A percentile compares a stretch with the other conserved stretches of the same genome.
Conservation (phyloP, 2,329 filamentous ascomycete species). For the Hypoxylon sp. region DNA sequence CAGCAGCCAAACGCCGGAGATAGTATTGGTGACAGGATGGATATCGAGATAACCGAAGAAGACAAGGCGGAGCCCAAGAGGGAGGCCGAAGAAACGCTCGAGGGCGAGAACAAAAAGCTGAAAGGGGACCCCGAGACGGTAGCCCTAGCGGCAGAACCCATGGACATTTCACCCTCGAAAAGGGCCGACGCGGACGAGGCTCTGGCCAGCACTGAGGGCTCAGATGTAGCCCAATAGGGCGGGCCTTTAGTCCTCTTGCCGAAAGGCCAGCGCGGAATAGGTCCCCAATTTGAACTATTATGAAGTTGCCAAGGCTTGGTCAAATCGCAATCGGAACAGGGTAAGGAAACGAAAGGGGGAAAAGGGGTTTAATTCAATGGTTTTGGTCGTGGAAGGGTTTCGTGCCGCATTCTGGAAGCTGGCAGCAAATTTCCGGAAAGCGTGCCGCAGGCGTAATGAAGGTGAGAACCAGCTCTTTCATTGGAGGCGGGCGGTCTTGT, state of each 20-base stretch:
- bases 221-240: neutral
- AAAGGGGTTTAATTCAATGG: neutral
- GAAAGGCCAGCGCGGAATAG: neutral
- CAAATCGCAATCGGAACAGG: too few species aligned
- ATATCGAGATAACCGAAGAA: slow-evolving; percentile 47
- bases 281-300: too few species aligned
- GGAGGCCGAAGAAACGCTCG: slow-evolving; percentile 64
- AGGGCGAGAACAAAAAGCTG: slow-evolving; percentile 60
- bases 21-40: slow-evolving; percentile 50
- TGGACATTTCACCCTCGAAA: slow-evolving; percentile 15
- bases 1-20: slow-evolving; percentile 21
- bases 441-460: neutral
- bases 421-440: neutral
- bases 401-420: neutral
- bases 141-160: slow-evolving; percentile 4
- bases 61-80: slow-evolving; percentile 62
- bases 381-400: neutral
- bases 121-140: slow-evolving; percentile 56
- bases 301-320: too few species aligned
- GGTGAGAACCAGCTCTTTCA: neutral
- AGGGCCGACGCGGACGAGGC: slow-evolving; percentile 16
- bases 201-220: neutral
- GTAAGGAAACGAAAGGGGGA: neutral
- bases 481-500: neutral
- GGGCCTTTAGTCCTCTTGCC: neutral